Evolutionary conservation across 768 basidiomycete genomes (phyloP).

Genomic region (Tremella yokohamensis): DNA sequence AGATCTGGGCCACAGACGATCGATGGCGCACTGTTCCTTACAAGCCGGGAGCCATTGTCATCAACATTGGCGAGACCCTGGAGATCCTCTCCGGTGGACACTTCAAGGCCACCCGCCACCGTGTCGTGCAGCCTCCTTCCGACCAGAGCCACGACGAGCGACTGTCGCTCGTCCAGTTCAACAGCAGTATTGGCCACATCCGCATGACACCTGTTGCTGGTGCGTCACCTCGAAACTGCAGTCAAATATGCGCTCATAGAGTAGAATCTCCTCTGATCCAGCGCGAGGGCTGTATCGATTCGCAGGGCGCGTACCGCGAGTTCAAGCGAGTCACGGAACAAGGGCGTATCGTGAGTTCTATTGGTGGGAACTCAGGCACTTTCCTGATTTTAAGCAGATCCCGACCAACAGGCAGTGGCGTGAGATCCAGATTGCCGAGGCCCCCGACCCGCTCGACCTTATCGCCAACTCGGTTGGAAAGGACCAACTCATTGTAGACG

Average conservation of each 20-base stretch:
- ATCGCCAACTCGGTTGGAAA: slow-evolving; percentile 35
- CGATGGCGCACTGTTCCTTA: slow-evolving; percentile 28
- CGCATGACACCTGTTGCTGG: slow-evolving; percentile 29
- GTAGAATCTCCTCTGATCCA: slow-evolving; percentile 12
- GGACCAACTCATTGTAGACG: slow-evolving; percentile 37
- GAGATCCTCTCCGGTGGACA: slow-evolving; percentile 33
- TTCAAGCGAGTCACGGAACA: slow-evolving; percentile 34
- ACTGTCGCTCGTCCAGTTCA: slow-evolving; percentile 31
- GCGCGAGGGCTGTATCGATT: slow-evolving; percentile 42
- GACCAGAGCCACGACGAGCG: slow-evolving; percentile 28
- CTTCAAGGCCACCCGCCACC: slow-evolving; percentile 25
- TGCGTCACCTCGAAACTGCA: slow-evolving; percentile 18
- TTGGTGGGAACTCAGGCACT: not conserved
- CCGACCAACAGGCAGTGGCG: slow-evolving; percentile 39
- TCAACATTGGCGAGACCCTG: slow-evolving; percentile 33
- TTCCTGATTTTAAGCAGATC: slow-evolving; percentile 10
- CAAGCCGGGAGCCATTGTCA: slow-evolving; percentile 22
- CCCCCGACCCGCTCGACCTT: slow-evolving; percentile 41
- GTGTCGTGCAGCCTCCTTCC: slow-evolving; percentile 21
- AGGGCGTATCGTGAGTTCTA: slow-evolving; percentile 27
- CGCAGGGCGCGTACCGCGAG: slow-evolving; percentile 44
- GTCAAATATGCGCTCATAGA: not conserved
- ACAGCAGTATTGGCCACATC: slow-evolving; percentile 25
- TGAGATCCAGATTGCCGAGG: slow-evolving; percentile 34
- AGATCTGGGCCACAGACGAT: slow-evolving; percentile 26